Percentiles rank a stretch among this genome's conserved stretches.
These are phyloP conservation scores for Populus hybrid DNA, from an alignment of 441 rosid species.

Conservation along the genomic window DNA sequence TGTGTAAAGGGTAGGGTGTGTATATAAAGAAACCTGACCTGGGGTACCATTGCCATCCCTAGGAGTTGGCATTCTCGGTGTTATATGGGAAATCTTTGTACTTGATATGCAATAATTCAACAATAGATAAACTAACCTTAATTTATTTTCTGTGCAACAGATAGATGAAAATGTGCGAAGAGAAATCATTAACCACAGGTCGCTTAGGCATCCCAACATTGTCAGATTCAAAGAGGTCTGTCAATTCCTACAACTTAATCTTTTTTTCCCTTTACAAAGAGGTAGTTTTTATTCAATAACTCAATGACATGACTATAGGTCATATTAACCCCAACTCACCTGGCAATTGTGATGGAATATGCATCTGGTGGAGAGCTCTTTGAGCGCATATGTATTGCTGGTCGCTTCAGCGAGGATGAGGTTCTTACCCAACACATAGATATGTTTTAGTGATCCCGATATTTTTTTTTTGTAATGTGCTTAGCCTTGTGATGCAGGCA, in stretches of 20 bases:
- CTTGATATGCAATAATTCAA: not conserved
- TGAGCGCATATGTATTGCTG: slow-evolving; percentile 94
- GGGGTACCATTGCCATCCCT: no score
- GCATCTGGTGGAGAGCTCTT: slow-evolving; percentile 99
- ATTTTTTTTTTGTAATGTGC: not conserved
- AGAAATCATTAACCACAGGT: slow-evolving; percentile 93
- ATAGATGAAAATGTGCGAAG: slow-evolving; percentile 94
- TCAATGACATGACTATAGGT: slow-evolving; percentile 43
- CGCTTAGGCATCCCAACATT: slow-evolving; percentile 92
- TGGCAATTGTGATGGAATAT: slow-evolving; percentile 99
- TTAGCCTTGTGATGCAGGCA: slow-evolving; percentile 49
- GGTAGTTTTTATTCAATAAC: slow-evolving; percentile 1
- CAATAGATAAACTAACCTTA: not conserved
- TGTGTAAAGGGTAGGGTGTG: no score
- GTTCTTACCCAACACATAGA: slow-evolving; percentile 27
- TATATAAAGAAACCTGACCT: no score
- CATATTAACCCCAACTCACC: slow-evolving; percentile 86
- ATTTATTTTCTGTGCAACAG: slow-evolving; percentile 35
- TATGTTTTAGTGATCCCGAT: not conserved
- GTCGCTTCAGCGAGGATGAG: slow-evolving; percentile 99
- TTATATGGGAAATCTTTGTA: not conserved
- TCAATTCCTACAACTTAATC: slow-evolving; percentile 3
- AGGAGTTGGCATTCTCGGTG: not conserved
- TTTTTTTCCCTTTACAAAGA: not conserved
- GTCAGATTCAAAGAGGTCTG: slow-evolving; percentile 94